These are phyloP conservation scores for Suillus plorans DNA, from an alignment of 768 basidiomycete species.

Conservation along the genomic window DNA sequence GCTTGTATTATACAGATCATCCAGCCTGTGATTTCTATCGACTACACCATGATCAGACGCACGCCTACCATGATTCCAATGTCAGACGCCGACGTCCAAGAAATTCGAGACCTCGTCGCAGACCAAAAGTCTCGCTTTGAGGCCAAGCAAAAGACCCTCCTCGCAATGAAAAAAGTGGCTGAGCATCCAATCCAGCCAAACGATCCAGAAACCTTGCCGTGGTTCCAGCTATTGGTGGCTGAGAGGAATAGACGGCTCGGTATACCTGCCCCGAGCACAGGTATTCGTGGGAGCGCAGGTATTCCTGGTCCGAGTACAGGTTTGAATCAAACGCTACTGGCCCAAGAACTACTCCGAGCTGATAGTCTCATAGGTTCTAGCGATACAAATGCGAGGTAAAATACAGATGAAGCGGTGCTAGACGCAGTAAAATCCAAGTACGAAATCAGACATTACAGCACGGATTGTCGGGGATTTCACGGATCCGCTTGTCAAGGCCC, in stretches of 20 bases:
- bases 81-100: slow-evolving; percentile 77
- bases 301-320: slow-evolving; percentile 19
- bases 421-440: neutral
- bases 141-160: slow-evolving; percentile 33
- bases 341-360: neutral
- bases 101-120: slow-evolving; percentile 61
- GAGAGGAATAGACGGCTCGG: slow-evolving; percentile 29
- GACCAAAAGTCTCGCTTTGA: slow-evolving; percentile 45
- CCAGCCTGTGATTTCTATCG: neutral
- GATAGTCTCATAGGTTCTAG: neutral
- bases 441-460: neutral
- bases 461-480: too few species aligned
- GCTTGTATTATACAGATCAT: neutral
- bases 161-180: slow-evolving; percentile 37
- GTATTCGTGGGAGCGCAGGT: neutral
- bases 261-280: slow-evolving; percentile 16
- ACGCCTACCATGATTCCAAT: slow-evolving; percentile 75
- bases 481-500: neutral
- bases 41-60: slow-evolving; percentile 63
- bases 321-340: neutral
- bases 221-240: slow-evolving; percentile 1
- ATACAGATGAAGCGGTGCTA: slow-evolving; percentile 6
- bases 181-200: slow-evolving; percentile 24
- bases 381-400: neutral
- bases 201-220: neutral